Conservation (phyloP, 176 grass and related monocot species). For the Triticum dicoccoides region DNA sequence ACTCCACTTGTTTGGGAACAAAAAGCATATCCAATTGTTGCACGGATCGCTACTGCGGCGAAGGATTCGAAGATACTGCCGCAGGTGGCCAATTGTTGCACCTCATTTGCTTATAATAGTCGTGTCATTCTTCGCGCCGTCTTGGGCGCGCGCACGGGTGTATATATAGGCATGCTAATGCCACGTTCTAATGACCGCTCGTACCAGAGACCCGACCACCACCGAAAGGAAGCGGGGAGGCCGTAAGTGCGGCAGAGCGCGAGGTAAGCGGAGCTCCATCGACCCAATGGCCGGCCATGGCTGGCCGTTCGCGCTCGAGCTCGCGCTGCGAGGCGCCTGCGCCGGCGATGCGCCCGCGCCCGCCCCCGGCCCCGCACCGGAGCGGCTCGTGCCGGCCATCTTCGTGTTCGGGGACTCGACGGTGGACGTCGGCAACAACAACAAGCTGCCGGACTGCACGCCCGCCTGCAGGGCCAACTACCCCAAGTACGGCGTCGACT, state of each 20-base stretch:
- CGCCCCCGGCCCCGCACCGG: too few relatives aligned
- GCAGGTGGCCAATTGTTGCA: not conserved
- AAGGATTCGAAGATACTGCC: not conserved
- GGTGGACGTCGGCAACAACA: constrained; percentile 92
- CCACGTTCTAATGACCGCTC: not conserved
- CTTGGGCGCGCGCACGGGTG: not conserved
- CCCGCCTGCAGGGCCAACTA: constrained; percentile 45
- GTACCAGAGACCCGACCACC: not conserved
- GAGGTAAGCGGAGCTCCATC: not conserved
- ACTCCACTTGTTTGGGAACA: too few relatives aligned
- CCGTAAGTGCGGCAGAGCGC: not conserved
- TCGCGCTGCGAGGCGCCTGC: not conserved
- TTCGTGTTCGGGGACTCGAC: constrained; percentile 90
- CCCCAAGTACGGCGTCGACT: constrained; percentile 63
- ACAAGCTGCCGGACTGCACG: constrained; percentile 27
- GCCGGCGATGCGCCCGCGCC: not conserved
- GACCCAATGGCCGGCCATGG: not conserved
- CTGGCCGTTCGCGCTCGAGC: not conserved
- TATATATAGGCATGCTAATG: not conserved
- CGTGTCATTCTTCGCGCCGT: not conserved
- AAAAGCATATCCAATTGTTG: too few relatives aligned
- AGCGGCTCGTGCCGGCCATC: constrained; percentile 50
- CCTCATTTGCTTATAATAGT: not conserved
- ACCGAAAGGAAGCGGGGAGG: not conserved
- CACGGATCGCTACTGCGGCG: too few relatives aligned